Evolutionary conservation across 192 early-diverging fungal genomes (phyloP).

Genomic region (Coemansia sp.): DNA sequence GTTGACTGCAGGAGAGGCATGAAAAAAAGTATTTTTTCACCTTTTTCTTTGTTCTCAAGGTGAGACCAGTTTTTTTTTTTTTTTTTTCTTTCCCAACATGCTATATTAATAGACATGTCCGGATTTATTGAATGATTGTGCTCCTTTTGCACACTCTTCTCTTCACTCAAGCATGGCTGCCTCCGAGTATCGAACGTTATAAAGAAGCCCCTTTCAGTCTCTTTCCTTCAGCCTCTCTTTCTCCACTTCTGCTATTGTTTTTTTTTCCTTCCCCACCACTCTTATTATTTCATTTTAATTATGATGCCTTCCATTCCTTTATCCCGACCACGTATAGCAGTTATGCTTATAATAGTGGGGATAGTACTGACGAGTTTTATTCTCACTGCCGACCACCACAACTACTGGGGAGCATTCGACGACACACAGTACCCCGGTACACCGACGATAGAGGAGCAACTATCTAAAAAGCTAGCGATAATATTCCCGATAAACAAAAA

Average conservation of each 20-base stretch:
- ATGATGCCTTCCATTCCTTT: conserved; percentile 6
- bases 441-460: not conserved
- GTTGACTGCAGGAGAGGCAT: too few relatives aligned
- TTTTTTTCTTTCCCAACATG: not conserved
- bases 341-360: conserved; percentile 15
- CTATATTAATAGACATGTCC: not conserved
- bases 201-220: not conserved
- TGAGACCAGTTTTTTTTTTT: not conserved
- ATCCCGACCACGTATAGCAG: conserved; percentile 9
- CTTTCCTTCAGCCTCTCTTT: not conserved
- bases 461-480: conserved; percentile 35
- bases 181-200: not conserved
- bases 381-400: conserved; percentile 16
- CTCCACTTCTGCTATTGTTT: not conserved
- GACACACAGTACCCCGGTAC: not conserved
- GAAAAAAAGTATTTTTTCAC: not conserved
- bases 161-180: not conserved
- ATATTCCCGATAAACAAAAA: conserved; percentile 49
- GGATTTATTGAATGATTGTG: not conserved
- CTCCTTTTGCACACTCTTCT: not conserved
- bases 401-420: conserved; percentile 26
- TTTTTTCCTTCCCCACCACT: not conserved
- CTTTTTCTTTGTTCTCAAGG: not conserved
- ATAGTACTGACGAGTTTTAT: conserved; percentile 24
- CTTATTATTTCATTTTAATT: conserved; percentile 1